Conservation (phyloP, 148 eudicot genomes). For the Silene latifolia region DNA sequence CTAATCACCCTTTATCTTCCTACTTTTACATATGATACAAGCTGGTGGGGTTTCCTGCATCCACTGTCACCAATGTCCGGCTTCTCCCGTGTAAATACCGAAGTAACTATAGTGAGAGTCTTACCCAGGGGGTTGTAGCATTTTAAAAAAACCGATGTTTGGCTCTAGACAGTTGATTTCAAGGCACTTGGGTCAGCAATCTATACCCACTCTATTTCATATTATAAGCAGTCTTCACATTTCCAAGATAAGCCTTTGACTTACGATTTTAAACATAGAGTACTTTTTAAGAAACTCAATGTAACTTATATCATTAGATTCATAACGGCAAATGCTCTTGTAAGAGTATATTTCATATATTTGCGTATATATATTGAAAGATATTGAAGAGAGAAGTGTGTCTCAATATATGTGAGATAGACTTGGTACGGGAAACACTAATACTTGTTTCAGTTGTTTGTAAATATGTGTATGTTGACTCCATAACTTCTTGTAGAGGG, state of each 20-base stretch:
- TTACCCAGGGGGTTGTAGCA: neutral
- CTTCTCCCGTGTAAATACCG: constrained; percentile 2
- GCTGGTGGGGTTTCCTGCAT: neutral
- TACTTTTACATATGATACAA: constrained; percentile 1
- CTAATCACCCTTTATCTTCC: neutral
- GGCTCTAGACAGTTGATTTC: neutral
- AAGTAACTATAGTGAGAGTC: neutral
- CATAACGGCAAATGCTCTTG: no score
- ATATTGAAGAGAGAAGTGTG: no score
- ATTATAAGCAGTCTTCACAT: no score
- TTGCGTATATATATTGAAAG: no score
- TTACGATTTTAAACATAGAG: no score
- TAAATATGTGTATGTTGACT: neutral
- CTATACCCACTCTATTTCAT: no score
- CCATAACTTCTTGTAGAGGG: neutral
- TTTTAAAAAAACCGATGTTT: neutral
- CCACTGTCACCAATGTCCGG: neutral
- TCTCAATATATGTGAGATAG: no score
- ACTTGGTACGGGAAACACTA: no score
- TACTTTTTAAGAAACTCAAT: no score
- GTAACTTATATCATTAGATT: no score
- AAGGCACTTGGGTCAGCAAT: neutral
- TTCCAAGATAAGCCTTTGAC: neutral
- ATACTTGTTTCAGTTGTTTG: neutral
- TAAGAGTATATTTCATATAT: no score